Evolutionary conservation across 2,329 filamentous ascomycete genomes (phyloP), one percentile per base, ranked within the genome.

Genomic region (Neocatenulostroma microsporum): DNA sequence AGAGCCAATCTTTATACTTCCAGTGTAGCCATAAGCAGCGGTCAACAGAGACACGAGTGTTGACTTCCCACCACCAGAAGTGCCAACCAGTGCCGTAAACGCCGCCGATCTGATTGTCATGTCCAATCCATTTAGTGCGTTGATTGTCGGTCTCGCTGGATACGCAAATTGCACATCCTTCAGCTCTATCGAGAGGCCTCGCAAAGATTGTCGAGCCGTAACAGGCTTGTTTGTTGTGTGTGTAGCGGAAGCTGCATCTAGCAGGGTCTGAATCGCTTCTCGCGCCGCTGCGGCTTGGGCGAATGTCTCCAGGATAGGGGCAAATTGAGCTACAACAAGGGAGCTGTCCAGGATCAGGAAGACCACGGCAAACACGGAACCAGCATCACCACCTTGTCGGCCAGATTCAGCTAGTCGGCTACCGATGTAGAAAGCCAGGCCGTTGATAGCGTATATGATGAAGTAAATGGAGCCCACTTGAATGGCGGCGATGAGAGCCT

Each of bases 311-410:
- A 82, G 59, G 32, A 80, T 69, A 0, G 78, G 78, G 0, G 76
- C 76, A 33, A 80, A 74, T 35, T 72, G 70, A 20, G 77, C 75
- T 17, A 82, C 64, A 21, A 81, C 69, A 32, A 82, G 73, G 7
- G 75, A 76, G 18, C 75, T 74, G 45, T 81, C 77, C 2, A 80
- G 66, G 9, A 80, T 72, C 20, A 81, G 62, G 36, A 80, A 76
- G 10, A 80, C 74, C 20, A 80, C 76, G 1, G 76, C 78, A 46
- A 80, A 80, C 12, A 77, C 64, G 1, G 69, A 72, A 21, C 70
- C 70, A 18, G 69, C 70, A 28, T 53, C 41, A 13, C 50, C 50
- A 6, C 56, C 49, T n/a, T 54, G 46, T 21, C 40, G 24, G 7
- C 49, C 51, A 3, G 41, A 44, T 2, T 34, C 35, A 8, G 53